These are phyloP conservation scores for Colletotrichum truncatum DNA, from an alignment of 2,329 filamentous ascomycete species.

Conservation along the genomic window DNA sequence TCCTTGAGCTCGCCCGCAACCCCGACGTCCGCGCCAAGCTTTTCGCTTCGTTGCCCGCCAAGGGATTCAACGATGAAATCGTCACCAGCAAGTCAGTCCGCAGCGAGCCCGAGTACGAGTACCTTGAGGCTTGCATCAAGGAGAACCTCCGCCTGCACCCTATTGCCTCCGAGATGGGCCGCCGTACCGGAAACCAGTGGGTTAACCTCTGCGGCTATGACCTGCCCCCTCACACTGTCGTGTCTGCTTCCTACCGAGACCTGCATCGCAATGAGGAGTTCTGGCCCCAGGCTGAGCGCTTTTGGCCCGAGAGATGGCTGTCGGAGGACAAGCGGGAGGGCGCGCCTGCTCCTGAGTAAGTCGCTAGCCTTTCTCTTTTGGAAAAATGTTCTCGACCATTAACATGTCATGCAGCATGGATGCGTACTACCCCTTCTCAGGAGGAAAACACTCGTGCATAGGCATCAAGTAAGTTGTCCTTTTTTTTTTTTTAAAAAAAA, in stretches of 20 bases:
- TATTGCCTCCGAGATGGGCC: constrained; percentile 28
- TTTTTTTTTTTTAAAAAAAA: too few relatives aligned
- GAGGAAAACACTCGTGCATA: constrained; percentile 36
- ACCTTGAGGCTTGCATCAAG: constrained; percentile 81
- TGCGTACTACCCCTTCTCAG: constrained; percentile 31
- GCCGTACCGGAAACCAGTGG: constrained; percentile 26
- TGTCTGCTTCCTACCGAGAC: constrained; percentile 27
- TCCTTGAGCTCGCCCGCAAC: constrained; percentile 37
- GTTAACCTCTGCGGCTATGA: constrained; percentile 24
- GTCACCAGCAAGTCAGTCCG: constrained; percentile 23
- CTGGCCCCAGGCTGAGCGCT: constrained; percentile 22
- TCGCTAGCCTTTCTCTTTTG: background rate
- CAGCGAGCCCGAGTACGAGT: constrained; percentile 42
- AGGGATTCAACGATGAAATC: constrained; percentile 8
- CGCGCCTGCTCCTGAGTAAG: constrained; percentile 19
- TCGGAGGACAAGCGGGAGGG: constrained; percentile 19
- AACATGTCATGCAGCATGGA: constrained; percentile 12
- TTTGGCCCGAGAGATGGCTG: constrained; percentile 27
- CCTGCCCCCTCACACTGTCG: constrained; percentile 26
- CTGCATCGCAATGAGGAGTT: constrained; percentile 24
- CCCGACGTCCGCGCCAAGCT: constrained; percentile 33
- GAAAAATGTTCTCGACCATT: background rate
- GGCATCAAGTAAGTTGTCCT: constrained; percentile 32
- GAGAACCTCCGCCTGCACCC: constrained; percentile 82
- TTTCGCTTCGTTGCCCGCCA: constrained; percentile 9